Base-by-base conservation (phyloP, 2,329 filamentous ascomycete species). In the Fusarium nygamai region DNA sequence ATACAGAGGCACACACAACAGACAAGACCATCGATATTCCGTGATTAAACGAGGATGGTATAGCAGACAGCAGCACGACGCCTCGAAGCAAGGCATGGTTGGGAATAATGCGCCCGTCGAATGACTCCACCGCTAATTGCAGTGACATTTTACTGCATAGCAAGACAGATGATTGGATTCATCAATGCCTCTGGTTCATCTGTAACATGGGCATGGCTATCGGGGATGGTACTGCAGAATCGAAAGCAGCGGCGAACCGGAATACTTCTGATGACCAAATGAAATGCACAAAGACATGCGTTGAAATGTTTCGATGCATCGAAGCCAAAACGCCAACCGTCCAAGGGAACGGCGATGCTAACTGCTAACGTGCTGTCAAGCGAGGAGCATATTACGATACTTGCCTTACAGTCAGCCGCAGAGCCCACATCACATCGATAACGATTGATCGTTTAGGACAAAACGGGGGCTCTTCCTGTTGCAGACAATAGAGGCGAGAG, bases 101-200 rank as follows among this genome's bases (percentile, higher is more conserved):
- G 24, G n/a, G 24, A 22, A 36, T 33, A 64, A 46, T 22, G 58
- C 46, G 65, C 51, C 36, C 56, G 64, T 27, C 36, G 54, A 57
- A 27, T 34, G 38, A 44, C 51, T 48, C 71, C 71, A 73, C 71
- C 53, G 36, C 71, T 46, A 53, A 44, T 33, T 47, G 33, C 57
- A 57, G 70, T 73, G 71, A 73, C 70, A 73, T 73, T 64, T 62
- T 50, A 20, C 36, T 48, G 46, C 66, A 48, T 29, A 56, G 29
- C 34, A 56, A 50, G 44, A 34, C 38, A 58, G 46, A 41, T 47
- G 60, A 57, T 64, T 57, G 47, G 33, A 69, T 36, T 69, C 33
- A 56, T 33, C 17, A n/a, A 44, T 24, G 33, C 38, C 36, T 46
- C 36, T 68, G 54, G 63, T 47, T 48, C 17, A 47, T 47, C 46